A percentile compares a stretch with the other conserved stretches of the same genome.
These are phyloP conservation scores for Reutealis trisperma DNA, from an alignment of 345 rosid species.

Conservation along the genomic window DNA sequence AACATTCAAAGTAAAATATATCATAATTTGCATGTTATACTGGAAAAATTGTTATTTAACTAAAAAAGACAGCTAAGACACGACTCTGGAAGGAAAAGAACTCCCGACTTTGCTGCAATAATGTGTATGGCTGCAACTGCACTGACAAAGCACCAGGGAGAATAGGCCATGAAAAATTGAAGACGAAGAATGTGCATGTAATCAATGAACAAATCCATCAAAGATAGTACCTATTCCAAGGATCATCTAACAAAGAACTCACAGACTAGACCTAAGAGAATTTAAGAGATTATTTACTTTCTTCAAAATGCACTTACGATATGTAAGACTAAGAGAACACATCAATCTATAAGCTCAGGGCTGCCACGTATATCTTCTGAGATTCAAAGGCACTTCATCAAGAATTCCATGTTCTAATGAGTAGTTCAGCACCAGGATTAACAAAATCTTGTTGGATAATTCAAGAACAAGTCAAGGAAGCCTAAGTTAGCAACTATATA, in stretches of 20 bases:
- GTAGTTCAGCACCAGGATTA: neutral
- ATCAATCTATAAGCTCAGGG: neutral
- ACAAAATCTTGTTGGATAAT: neutral
- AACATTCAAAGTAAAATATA: conserved; percentile 4
- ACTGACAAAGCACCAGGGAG: neutral
- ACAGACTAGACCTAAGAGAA: neutral
- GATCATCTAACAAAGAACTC: neutral
- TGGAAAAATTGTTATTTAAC: neutral
- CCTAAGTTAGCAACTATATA: neutral
- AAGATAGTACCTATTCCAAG: neutral
- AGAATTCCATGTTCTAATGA: neutral
- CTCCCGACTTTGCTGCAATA: neutral
- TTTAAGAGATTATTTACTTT: neutral
- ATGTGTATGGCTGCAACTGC: neutral
- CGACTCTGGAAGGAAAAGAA: neutral
- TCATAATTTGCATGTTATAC: neutral
- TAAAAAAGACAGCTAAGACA: neutral
- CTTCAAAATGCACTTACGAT: neutral
- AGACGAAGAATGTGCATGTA: neutral
- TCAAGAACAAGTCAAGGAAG: neutral
- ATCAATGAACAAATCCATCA: neutral
- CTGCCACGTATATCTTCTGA: neutral
- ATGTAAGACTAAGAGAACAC: neutral
- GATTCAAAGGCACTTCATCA: neutral
- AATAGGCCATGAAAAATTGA: neutral